phyloP scores from a whole-genome alignment of 2,329 filamentous ascomycete genomes.

The Pseudogymnoascus sp. region DNA sequence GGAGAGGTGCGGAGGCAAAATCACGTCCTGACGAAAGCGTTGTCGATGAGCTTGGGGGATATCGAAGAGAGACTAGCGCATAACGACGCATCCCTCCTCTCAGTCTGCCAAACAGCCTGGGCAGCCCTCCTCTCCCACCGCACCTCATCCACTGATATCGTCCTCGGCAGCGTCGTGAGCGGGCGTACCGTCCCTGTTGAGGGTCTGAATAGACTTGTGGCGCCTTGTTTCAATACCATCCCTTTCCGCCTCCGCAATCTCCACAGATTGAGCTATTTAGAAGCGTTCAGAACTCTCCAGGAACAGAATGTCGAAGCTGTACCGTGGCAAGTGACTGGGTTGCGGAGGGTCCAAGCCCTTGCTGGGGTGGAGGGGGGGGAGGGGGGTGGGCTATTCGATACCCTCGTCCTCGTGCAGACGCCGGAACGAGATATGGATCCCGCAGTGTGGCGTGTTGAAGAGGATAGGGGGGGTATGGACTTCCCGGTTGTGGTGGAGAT shows the following conservation, averaged over 20 bases:
- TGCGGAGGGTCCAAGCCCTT: constrained; percentile 59
- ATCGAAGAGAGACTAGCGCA: constrained; percentile 42
- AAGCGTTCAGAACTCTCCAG: constrained; percentile 26
- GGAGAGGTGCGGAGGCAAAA: neutral
- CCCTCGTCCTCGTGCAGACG: constrained; percentile 70
- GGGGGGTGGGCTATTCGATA: constrained; percentile 59
- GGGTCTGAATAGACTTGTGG: constrained; percentile 57
- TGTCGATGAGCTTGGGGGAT: neutral
- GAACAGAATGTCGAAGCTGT: constrained; percentile 50
- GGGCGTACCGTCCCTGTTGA: constrained; percentile 62
- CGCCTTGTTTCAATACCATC: constrained; percentile 86
- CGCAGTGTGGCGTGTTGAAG: constrained; percentile 45
- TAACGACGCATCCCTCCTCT: constrained; percentile 53
- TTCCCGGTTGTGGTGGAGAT: constrained; percentile 72
- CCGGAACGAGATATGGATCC: constrained; percentile 46
- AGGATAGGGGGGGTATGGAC: constrained; percentile 59
- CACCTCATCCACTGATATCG: constrained; percentile 54
- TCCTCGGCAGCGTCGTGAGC: constrained; percentile 80
- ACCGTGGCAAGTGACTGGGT: constrained; percentile 63
- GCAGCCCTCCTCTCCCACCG: constrained; percentile 51
- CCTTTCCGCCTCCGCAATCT: constrained; percentile 57
- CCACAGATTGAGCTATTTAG: constrained; percentile 36
- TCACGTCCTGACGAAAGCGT: neutral
- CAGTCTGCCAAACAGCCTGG: constrained; percentile 67
- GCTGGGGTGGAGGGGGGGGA: constrained; percentile 36